A percentile compares a stretch with the other conserved stretches of the same genome.
These are phyloP conservation scores for Avena sativa DNA, from an alignment of 176 grass and related monocot species.

Conservation along the genomic window DNA sequence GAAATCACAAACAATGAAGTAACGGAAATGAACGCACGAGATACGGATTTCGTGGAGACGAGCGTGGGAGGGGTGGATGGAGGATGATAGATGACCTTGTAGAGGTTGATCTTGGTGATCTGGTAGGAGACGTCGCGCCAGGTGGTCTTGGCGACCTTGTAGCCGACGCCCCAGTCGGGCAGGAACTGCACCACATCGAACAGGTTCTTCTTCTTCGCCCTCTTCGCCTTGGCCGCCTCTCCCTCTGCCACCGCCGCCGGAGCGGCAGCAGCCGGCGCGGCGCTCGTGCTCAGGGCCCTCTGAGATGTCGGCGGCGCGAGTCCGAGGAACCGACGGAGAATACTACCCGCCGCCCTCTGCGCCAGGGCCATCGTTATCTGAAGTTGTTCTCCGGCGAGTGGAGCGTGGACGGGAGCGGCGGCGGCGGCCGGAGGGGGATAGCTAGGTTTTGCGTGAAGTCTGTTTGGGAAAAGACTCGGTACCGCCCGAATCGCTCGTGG, in stretches of 20 bases:
- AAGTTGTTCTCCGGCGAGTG: slow-evolving; percentile 8
- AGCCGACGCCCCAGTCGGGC: slow-evolving; percentile 81
- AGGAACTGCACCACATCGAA: slow-evolving; percentile 94
- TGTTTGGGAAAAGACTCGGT: background rate
- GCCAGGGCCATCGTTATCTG: slow-evolving; percentile 11
- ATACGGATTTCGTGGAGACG: background rate
- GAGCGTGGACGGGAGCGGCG: background rate
- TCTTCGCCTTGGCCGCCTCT: slow-evolving; percentile 49
- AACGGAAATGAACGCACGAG: background rate
- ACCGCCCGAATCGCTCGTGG: too few species aligned
- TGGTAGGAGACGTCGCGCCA: slow-evolving; percentile 93
- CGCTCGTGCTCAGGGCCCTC: slow-evolving; percentile 45
- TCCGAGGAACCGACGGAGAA: slow-evolving; percentile 45
- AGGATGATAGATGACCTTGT: slow-evolving; percentile 56
- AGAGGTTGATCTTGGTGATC: slow-evolving; percentile 97
- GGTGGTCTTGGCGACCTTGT: slow-evolving; percentile 87
- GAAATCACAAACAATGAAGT: background rate
- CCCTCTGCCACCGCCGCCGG: background rate
- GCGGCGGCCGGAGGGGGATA: background rate
- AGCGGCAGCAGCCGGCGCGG: background rate
- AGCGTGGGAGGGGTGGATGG: background rate
- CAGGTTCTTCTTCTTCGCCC: slow-evolving; percentile 88
- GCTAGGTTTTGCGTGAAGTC: slow-evolving; percentile 36
- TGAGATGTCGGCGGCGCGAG: slow-evolving; percentile 1
- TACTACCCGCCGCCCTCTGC: slow-evolving; percentile 16